phyloP scores from a whole-genome alignment of 2,329 filamentous ascomycete genomes.

The Mycogone perniciosa region DNA sequence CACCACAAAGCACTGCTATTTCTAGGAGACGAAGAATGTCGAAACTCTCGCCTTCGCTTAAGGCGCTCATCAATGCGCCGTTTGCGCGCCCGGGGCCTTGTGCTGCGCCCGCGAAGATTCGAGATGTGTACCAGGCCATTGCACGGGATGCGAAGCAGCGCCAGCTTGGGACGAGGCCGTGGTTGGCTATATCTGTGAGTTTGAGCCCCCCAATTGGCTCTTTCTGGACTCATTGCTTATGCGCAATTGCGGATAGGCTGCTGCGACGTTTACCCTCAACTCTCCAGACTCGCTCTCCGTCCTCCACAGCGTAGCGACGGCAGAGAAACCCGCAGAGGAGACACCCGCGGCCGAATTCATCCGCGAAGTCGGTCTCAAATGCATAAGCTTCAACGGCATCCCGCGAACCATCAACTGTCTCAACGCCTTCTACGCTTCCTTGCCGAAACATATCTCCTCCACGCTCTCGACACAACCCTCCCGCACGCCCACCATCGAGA shows the following conservation, averaged over 20 bases:
- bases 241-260: constrained; percentile 47
- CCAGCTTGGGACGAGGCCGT: constrained; percentile 57
- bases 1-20: not conserved
- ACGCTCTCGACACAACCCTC: constrained; percentile 51
- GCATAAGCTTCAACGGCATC: constrained; percentile 75
- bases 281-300: constrained; percentile 66
- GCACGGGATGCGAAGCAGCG: constrained; percentile 55
- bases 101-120: constrained; percentile 57
- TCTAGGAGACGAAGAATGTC: constrained; percentile 47
- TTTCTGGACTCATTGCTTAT: not conserved
- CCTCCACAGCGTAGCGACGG: constrained; percentile 49
- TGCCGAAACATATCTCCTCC: constrained; percentile 50
- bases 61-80: constrained; percentile 66
- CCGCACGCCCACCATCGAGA: constrained; percentile 44
- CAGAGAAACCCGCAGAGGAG: constrained; percentile 16
- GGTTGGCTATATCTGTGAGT: constrained; percentile 59
- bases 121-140: constrained; percentile 58
- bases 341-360: constrained; percentile 61
- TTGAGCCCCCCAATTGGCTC: not conserved
- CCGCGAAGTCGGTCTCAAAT: constrained; percentile 69
- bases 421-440: constrained; percentile 58
- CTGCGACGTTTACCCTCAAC: constrained; percentile 80
- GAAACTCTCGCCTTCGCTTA: constrained; percentile 64
- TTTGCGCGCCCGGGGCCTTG: constrained; percentile 60
- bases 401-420: constrained; percentile 80